A percentile compares a stretch with the other conserved stretches of the same genome.
Evolutionary conservation across 1,284 basidiomycete genomes (phyloP).

Genomic region (Malassezia dermatis): DNA sequence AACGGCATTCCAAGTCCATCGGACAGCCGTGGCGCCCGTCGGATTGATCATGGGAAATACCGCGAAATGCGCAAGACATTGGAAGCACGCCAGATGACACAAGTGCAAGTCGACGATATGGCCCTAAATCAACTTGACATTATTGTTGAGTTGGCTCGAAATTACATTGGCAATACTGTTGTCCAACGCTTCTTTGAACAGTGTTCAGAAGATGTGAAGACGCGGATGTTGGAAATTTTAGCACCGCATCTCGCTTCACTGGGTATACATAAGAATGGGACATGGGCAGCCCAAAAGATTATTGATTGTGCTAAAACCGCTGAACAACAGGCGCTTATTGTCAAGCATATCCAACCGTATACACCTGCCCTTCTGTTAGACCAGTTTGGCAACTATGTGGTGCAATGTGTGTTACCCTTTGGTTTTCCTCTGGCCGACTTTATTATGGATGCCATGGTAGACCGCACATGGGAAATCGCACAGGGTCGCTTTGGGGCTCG

Average conservation of each 20-base stretch:
- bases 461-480: slow-evolving; percentile 94
- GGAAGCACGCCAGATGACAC: slow-evolving; percentile 66
- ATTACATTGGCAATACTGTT: slow-evolving; percentile 96
- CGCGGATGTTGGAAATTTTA: slow-evolving; percentile 84
- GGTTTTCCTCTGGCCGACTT: slow-evolving; percentile 80
- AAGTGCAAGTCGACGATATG: slow-evolving; percentile 81
- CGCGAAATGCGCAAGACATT: slow-evolving; percentile 86
- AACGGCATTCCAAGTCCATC: slow-evolving; percentile 34
- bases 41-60: slow-evolving; percentile 85
- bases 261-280: slow-evolving; percentile 98
- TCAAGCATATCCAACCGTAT: slow-evolving; percentile 76
- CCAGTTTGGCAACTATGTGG: slow-evolving; percentile 96
- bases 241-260: slow-evolving; percentile 91
- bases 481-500: slow-evolving; percentile 93
- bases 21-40: slow-evolving; percentile 45
- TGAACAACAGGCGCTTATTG: slow-evolving; percentile 75
- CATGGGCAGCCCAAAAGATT: slow-evolving; percentile 93
- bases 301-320: slow-evolving; percentile 76
- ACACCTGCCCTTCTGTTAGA: slow-evolving; percentile 86
- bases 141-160: slow-evolving; percentile 74
- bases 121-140: slow-evolving; percentile 78
- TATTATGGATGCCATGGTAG: slow-evolving; percentile 94
- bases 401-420: slow-evolving; percentile 86
- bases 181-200: slow-evolving; percentile 95
- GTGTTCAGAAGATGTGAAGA: slow-evolving; percentile 65